A percentile compares a stretch with the other conserved stretches of the same genome.
Evolutionary conservation across 192 early-diverging fungal genomes (phyloP).

Genomic region (Piromyces finnis): DNA sequence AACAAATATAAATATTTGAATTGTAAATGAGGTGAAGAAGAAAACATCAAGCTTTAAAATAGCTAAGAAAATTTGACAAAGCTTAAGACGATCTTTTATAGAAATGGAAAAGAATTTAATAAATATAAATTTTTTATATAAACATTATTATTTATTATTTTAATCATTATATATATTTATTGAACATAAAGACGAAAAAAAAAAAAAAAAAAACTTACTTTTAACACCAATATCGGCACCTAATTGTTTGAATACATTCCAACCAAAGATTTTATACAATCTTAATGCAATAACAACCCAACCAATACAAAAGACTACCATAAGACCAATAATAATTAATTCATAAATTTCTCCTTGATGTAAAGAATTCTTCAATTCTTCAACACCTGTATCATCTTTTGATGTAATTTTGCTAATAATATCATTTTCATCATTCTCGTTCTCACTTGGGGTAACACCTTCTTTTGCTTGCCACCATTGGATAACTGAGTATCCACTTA

Average conservation of each 20-base stretch:
- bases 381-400: too few species aligned
- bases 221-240: constrained; percentile 28
- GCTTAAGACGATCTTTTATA: constrained; percentile 11
- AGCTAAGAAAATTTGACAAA: constrained; percentile 64
- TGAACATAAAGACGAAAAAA: too few species aligned
- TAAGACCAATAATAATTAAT: constrained; percentile 6
- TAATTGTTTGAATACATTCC: constrained; percentile 33
- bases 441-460: neutral
- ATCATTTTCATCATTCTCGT: neutral
- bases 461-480: constrained; percentile 14
- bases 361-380: too few species aligned
- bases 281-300: constrained; percentile 19
- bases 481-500: constrained; percentile 14
- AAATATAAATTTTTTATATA: neutral
- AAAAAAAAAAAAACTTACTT: neutral
- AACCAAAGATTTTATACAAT: constrained; percentile 32
- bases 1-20: neutral
- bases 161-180: too few species aligned
- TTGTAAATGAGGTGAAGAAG: constrained; percentile 58
- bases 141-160: neutral
- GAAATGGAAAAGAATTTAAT: neutral
- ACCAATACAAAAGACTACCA: constrained; percentile 14
- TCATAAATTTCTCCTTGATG: constrained; percentile 6
- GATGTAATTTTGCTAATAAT: too few species aligned
- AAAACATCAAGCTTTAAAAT: constrained; percentile 68